Conservation (phyloP, 805 yeast genomes). For the Candida orba region DNA sequence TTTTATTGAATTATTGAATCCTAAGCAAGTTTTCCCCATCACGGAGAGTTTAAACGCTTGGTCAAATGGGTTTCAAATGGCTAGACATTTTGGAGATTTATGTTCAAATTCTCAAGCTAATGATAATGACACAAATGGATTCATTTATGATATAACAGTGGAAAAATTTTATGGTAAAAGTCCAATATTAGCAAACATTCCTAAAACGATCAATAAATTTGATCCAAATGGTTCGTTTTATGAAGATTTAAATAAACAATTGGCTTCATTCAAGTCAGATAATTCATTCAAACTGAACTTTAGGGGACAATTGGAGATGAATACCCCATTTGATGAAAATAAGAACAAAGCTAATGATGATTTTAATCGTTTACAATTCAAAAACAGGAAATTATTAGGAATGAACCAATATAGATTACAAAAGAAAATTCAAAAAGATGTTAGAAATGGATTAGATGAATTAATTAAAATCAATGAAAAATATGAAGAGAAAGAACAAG, state of each 20-base stretch:
- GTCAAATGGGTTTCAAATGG: conserved; percentile 33
- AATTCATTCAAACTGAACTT: background rate
- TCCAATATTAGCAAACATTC: background rate
- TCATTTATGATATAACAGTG: conserved; percentile 11
- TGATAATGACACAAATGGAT: background rate
- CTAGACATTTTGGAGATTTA: conserved; percentile 33
- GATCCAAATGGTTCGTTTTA: conserved; percentile 4
- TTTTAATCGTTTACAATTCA: background rate
- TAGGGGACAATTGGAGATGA: conserved; percentile 1
- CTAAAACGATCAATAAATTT: conserved; percentile 4
- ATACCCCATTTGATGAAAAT: conserved; percentile 1
- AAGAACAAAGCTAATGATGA: background rate
- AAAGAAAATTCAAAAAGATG: background rate
- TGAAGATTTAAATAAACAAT: background rate
- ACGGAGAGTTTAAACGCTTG: conserved; percentile 29
- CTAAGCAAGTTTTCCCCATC: conserved; percentile 38
- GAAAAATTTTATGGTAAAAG: conserved; percentile 1
- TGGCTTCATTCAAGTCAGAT: background rate
- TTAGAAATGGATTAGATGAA: conserved; percentile 14
- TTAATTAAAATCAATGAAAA: background rate
- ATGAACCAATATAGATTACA: conserved; percentile 5
- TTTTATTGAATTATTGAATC: conserved; percentile 30
- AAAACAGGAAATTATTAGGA: conserved; percentile 1
- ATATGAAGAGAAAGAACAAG: conserved; percentile 2
- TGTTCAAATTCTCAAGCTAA: conserved; percentile 15